Base-by-base conservation (phyloP, 129 eudicot genomes). In the Dittrichia graveolens region DNA sequence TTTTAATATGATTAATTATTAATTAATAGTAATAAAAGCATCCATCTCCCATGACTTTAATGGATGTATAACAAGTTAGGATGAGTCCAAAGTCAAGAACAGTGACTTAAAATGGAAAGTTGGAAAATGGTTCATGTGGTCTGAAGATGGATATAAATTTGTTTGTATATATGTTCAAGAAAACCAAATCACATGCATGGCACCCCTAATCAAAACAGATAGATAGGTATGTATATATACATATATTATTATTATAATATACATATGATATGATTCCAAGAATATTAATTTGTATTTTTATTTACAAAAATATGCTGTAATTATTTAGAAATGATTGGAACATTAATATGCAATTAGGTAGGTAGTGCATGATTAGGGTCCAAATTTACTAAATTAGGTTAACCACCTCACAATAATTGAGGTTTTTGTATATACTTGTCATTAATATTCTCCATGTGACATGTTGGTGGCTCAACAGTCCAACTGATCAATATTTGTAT, bases 111-210 rank as follows among this genome's bases (percentile, higher is more conserved):
- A 69, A 61, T 69, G 81, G 42, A 50, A 76, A 76, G 75, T 7
- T 47, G 67, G 75, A 67, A 61, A 69, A 78, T 70, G 71, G 72
- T 78, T n/a, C n/a, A n/a, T 54, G 72, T 77, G 71, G 71, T 42
- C 52, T 59, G 41, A 35, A 59, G 67, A 59, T 72, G 40, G 68
- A 46, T 67, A 57, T 76, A 71, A 69, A 13, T 71, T 78, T 70
- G 82, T 70, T 43, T 52, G 7, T 77, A 59, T 70, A 55, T 69
- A 50, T 62, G 76, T 69, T 63, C 66, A 78, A 78, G 58, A 78
- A 70, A 78, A 78, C 77, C 72, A 78, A 78, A n/a, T 61, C 77
- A 78, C 81, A 61, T 78, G 82, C 81, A 61, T 78, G 82, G 74
- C 67, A 75, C 73, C 24, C 43, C 44, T 67, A 44, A 44, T 48